Evolutionary conservation across 306 rosid genomes (phyloP).

Genomic region (Mimosa pudica): DNA sequence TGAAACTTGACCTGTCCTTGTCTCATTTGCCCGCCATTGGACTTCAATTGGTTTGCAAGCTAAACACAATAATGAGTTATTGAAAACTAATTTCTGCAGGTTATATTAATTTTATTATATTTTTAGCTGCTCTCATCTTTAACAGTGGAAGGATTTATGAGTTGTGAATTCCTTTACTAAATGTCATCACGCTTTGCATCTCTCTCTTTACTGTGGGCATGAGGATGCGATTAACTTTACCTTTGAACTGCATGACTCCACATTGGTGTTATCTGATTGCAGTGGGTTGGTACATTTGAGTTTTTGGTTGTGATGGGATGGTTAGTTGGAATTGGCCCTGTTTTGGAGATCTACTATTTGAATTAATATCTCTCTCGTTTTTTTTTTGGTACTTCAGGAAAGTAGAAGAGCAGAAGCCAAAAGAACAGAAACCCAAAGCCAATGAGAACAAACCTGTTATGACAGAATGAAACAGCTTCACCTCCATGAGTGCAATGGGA

Average conservation of each 20-base stretch:
- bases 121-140: background rate
- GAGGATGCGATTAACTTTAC: background rate
- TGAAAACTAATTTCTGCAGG: background rate
- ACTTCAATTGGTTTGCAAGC: no score
- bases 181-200: background rate
- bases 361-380: background rate
- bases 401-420: slow-evolving; percentile 92
- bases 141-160: background rate
- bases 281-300: background rate
- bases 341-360: slow-evolving; percentile 9
- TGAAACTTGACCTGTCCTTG: background rate
- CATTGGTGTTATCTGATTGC: background rate
- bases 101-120: background rate
- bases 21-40: background rate
- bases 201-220: background rate
- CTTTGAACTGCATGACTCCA: background rate
- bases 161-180: background rate
- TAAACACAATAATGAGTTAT: background rate
- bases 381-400: slow-evolving; percentile 55
- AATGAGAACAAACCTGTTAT: slow-evolving; percentile 93
- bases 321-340: background rate
- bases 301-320: background rate
- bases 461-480: slow-evolving; percentile 66
- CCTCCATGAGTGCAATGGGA: slow-evolving; percentile 21
- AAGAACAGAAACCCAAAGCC: slow-evolving; percentile 81